Conservation (phyloP, 2,329 filamentous ascomycete genomes). For the Sarocladiaceae sp. region DNA sequence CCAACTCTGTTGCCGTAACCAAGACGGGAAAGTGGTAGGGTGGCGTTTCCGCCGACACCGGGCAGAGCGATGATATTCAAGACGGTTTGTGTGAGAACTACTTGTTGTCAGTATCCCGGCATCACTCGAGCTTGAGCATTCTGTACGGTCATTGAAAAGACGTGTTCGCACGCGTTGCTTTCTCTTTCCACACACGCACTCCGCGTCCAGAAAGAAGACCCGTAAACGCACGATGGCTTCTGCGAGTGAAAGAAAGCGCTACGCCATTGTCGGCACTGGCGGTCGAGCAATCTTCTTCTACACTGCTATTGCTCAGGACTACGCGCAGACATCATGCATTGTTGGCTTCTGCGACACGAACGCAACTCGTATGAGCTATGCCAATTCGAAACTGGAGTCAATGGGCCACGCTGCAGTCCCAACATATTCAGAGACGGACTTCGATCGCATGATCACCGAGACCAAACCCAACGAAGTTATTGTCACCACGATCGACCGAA, state of each 20-base stretch:
- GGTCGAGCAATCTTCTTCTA: slow-evolving; percentile 57
- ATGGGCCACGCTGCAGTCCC: slow-evolving; percentile 43
- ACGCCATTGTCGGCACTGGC: slow-evolving; percentile 53
- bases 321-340: slow-evolving; percentile 41
- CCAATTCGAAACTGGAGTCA: slow-evolving; percentile 39
- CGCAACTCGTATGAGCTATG: slow-evolving; percentile 51
- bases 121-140: too few species aligned
- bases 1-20: neutral
- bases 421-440: slow-evolving; percentile 47
- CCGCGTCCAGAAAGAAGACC: neutral
- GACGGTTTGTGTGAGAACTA: too few species aligned
- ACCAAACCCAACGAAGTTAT: slow-evolving; percentile 55
- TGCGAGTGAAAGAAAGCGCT: slow-evolving; percentile 29
- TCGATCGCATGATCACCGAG: slow-evolving; percentile 51
- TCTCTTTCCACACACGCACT: too few species aligned
- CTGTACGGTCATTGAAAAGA: too few species aligned
- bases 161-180: too few species aligned
- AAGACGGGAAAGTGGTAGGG: neutral
- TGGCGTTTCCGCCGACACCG: neutral
- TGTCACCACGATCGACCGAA: slow-evolving; percentile 57
- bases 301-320: slow-evolving; percentile 48
- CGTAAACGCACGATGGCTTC: neutral
- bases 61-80: neutral
- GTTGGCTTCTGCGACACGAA: slow-evolving; percentile 56
- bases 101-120: too few species aligned